Evolutionary conservation across 805 yeast species (phyloP).

Genomic region (Pichia rugopelliculosa): DNA sequence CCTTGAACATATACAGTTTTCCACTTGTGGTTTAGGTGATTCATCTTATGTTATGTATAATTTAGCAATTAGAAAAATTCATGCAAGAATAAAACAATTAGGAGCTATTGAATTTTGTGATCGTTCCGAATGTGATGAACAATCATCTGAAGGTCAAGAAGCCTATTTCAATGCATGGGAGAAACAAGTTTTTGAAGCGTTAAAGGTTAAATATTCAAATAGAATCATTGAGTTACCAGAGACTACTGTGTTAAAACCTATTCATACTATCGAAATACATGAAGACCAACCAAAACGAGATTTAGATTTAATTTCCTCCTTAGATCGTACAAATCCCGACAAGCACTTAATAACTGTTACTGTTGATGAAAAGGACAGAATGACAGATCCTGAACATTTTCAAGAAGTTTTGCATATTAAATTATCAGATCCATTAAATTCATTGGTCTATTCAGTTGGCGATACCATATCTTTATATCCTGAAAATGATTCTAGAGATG

Average conservation of each 20-base stretch:
- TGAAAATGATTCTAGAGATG: conserved; percentile 54
- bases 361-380: conserved; percentile 44
- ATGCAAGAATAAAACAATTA: conserved; percentile 66
- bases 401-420: conserved; percentile 77
- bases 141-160: conserved; percentile 68
- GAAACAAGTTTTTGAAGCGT: conserved; percentile 30
- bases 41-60: conserved; percentile 85
- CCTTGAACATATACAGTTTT: conserved; percentile 52
- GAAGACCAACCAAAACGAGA: conserved; percentile 15
- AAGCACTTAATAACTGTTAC: conserved; percentile 31
- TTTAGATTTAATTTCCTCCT: background rate
- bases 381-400: conserved; percentile 69
- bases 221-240: conserved; percentile 7
- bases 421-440: conserved; percentile 28
- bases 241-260: conserved; percentile 2
- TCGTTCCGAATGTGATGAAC: conserved; percentile 88
- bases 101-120: conserved; percentile 70
- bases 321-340: background rate
- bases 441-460: conserved; percentile 55
- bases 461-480: conserved; percentile 79
- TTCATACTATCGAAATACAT: background rate
- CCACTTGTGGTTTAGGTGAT: conserved; percentile 90
- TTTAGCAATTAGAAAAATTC: conserved; percentile 79
- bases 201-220: conserved; percentile 9
- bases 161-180: conserved; percentile 75